Evolutionary conservation across 306 rosid genomes (phyloP).

Genomic region (Clitoria ternatea): DNA sequence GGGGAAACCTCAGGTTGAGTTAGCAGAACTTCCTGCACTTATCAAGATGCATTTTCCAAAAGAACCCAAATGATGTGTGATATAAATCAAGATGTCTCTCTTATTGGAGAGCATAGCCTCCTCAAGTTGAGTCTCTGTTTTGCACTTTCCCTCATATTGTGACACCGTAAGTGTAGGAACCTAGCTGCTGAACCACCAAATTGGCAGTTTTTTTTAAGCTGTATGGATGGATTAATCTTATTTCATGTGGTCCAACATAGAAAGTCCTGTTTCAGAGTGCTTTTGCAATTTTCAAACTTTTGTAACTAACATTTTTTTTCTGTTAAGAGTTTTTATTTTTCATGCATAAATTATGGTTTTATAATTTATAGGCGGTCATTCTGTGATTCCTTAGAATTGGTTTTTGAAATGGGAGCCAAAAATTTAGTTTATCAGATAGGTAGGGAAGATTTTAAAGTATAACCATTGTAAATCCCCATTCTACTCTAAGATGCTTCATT

Average conservation of each 20-base stretch:
- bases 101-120: not conserved
- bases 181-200: not conserved
- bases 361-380: not conserved
- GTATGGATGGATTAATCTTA: slow-evolving; percentile 30
- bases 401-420: not conserved
- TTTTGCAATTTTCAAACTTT: slow-evolving; percentile 17
- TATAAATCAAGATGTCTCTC: slow-evolving; percentile 7
- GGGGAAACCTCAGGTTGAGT: slow-evolving; percentile 72
- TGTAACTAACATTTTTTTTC: not conserved
- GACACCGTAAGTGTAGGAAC: slow-evolving; percentile 14
- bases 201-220: not conserved
- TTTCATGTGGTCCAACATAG: slow-evolving; percentile 43
- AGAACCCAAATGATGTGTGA: slow-evolving; percentile 46
- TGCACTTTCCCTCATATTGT: not conserved
- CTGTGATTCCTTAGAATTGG: not conserved
- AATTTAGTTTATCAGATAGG: not conserved
- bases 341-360: not conserved
- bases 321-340: not conserved
- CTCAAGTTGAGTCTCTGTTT: slow-evolving; percentile 14
- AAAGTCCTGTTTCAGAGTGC: slow-evolving; percentile 48
- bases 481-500: not conserved
- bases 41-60: slow-evolving; percentile 91
- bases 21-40: slow-evolving; percentile 82
- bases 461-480: not conserved
- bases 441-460: not conserved